These are phyloP conservation scores for Saccharomycopsis hybrid DNA, from an alignment of 1,139 yeast genomes.

Conservation along the genomic window DNA sequence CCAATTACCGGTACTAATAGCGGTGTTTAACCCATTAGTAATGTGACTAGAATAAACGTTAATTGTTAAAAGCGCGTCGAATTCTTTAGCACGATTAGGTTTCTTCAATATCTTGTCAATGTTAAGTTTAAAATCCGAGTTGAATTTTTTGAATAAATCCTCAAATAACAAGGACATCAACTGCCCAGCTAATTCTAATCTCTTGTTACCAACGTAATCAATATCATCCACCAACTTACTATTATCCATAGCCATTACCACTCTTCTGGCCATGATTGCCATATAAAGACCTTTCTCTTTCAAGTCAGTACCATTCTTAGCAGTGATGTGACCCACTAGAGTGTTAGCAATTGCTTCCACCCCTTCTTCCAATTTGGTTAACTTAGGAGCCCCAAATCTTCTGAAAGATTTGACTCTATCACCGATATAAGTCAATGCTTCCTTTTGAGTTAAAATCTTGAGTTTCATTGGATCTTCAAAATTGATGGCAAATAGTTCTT, in stretches of 20 bases:
- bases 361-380: constrained; percentile 85
- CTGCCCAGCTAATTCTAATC: constrained; percentile 96
- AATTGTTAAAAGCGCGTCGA: constrained; percentile 85
- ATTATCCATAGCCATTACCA: constrained; percentile 89
- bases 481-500: constrained; percentile 85
- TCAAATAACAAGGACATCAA: constrained; percentile 90
- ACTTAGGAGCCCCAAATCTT: constrained; percentile 76
- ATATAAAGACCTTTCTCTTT: constrained; percentile 90
- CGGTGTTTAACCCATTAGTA: constrained; percentile 90
- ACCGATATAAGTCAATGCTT: constrained; percentile 88
- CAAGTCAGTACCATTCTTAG: constrained; percentile 70
- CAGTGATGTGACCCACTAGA: constrained; percentile 90
- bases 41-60: constrained; percentile 88
- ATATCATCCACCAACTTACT: constrained; percentile 96
- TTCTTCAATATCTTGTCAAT: constrained; percentile 90
- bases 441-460: constrained; percentile 86
- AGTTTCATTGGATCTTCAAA: constrained; percentile 89
- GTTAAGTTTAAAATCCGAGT: constrained; percentile 86
- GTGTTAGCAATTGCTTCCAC: constrained; percentile 96
- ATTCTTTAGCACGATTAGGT: constrained; percentile 91
- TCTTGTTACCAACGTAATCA: constrained; percentile 97
- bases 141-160: constrained; percentile 93
- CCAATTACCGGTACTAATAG: constrained; percentile 99
- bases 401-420: constrained; percentile 86
- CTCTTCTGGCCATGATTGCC: constrained; percentile 95